Evolutionary conservation across 2,329 filamentous ascomycete genomes (phyloP), one percentile per base, ranked within the genome.

Genomic region (Xylaria sp.): DNA sequence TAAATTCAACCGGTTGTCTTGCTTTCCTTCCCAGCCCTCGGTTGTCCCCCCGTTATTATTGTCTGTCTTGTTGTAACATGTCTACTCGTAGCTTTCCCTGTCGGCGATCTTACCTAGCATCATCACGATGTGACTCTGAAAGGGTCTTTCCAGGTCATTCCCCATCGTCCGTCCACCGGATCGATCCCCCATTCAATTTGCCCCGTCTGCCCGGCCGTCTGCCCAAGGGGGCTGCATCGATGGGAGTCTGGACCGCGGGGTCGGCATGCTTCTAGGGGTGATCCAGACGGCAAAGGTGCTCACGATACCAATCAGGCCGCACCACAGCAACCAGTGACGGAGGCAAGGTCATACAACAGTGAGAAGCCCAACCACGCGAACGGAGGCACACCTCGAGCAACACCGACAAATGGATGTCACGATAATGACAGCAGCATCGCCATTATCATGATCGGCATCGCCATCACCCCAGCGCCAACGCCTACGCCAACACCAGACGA

Each of bases 261-360:
- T 55, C 60, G 61, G 58, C 57, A 59, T 50, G 16, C 54, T 50
- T 54, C 57, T 59, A 59, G 57, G 44, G 49, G 59, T 57, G 60
- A 61, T 55, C 59, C 60, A 61, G 59, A 63, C 58, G 59, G 52
- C 58, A 60, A 52, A 55, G 56, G 54, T 46, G 54, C 51, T 61
- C 63, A 65, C 63, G 63, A 65, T 65, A 61, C 63, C 61, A 63
- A 65, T 65, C 63, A 65, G 55, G 59, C 55, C 63, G 56, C 56
- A 61, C 59, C 59, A 58, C 58, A 55, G 58, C 51, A 23, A 56
- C 60, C 53, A 54, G 19, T 51, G 53, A 62, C 62, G 52, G 55
- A 50, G 44, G 54, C 62, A 51, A 52, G 52, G 54, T 59, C 58
- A 57, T 55, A 59, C 60, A 60, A 53, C 52, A 30, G 16, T 6